Conservation (phyloP, 2,329 filamentous ascomycete genomes). For the Neopestalotiopsis rosae region DNA sequence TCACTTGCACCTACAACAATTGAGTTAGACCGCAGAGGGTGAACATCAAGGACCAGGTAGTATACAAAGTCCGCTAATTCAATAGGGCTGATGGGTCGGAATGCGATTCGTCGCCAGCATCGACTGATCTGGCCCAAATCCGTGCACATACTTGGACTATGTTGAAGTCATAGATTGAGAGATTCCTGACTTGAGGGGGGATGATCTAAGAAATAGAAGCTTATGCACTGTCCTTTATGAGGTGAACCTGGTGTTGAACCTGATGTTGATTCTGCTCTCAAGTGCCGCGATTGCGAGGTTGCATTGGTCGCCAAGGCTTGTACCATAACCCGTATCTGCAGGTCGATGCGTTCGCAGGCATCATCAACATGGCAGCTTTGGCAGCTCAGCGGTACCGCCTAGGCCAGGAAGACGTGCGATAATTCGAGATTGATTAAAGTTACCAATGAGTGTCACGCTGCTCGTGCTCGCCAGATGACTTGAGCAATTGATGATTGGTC, state of each 20-base stretch:
- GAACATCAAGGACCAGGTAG: no score
- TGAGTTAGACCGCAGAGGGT: no score
- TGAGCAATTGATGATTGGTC: neutral
- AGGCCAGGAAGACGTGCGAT: neutral
- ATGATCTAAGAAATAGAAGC: no score
- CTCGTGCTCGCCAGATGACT: neutral
- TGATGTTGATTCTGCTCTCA: neutral
- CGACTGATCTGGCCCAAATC: no score
- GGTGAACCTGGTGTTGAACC: neutral
- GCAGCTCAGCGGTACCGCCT: neutral
- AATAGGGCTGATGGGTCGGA: no score
- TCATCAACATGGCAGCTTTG: neutral
- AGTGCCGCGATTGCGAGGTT: neutral
- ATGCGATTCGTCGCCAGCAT: no score
- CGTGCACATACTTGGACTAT: no score
- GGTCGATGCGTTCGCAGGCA: neutral
- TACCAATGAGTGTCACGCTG: neutral
- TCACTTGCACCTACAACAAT: neutral
- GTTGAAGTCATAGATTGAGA: no score
- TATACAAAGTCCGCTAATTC: no score
- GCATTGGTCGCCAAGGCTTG: neutral
- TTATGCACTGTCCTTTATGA: no score
- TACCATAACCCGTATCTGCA: neutral
- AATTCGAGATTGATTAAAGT: neutral
- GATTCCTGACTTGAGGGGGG: no score